Evolutionary conservation across 352 stramenopile species (phyloP), one percentile per base, ranked within the genome.

Genomic region (Ophiocytium majus): DNA sequence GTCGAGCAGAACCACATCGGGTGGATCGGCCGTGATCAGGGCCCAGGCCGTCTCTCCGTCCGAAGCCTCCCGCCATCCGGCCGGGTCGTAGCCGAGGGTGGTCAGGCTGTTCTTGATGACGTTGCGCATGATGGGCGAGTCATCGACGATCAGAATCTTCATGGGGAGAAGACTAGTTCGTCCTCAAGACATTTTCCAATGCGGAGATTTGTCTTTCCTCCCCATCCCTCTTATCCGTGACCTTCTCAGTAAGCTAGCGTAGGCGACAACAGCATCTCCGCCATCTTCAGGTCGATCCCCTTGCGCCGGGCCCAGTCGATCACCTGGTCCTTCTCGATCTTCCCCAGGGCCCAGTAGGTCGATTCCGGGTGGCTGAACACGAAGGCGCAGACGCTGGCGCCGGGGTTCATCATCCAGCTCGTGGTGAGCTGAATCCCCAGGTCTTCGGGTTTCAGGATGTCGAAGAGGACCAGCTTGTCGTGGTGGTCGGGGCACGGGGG

Each of bases 241-340:
- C 98, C 95, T 86, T n/a, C n/a, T n/a, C n/a, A n/a, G n/a, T 98
- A 98, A 82, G 93, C 95, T n/a, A 98, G 90, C 76, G 98, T 98
- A 14, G 95, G 95, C 63, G 92, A 93, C 75, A 98, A 91, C 96
- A 95, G 98, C 76, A 94, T 92, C 90, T 98, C 96, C 31, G 92
- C 95, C 43, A 94, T 84, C 63, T 95, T 89, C 0, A 98, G 31
- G 23, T 92, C 91, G 89, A 94, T 92, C 36, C 93, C 92, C 92
- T 98, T 98, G 75, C 95, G 92, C 35, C 91, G 86, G 0, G 95
- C 95, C 86, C 98, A 98, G 83, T 92, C 94, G 37, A 92, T 89
- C 1, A 98, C 93, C 90, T 98, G 96, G 89, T 98, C 96, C 89
- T 98, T 98, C 74, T 92, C 93, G 50, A 98, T 91, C 88, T 98